Evolutionary conservation across 176 grass and related monocot species (phyloP), one percentile per base, ranked within the genome.

Genomic region (Oryza glaberrima): DNA sequence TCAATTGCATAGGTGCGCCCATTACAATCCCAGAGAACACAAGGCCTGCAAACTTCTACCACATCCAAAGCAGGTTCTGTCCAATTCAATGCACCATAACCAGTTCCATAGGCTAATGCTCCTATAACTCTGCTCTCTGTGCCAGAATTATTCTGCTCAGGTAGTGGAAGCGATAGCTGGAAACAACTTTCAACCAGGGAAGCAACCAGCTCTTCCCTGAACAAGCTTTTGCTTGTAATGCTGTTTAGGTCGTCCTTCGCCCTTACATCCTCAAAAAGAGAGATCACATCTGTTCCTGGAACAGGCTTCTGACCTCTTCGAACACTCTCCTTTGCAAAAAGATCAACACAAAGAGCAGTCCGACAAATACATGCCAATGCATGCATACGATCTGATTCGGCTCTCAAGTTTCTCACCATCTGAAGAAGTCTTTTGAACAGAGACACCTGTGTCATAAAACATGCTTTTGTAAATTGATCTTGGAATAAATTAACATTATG

Each of bases 71-170:
- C 93, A 81, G 96, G 92, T 71, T 96, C 96, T 2, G 96, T 99
- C 96, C 96, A 99, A 85, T 91, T 99, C 69, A 96, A 82, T 43
- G 96, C 96, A 85, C 96, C 96, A 79, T 99, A 99, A 76, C 96
- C 93, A 84, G 93, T 99, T 69, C 96, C 96, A 90, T 99, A 99
- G 36, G 96, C 96, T 92, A 99, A 88, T 45, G 96, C 96, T 68
- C 96, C 96, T 75, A 99, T 99, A 78, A 99, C 96, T 86, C 96
- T 95, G 76, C 91, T 94, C 86, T 99, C 93, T 13, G 91, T 99
- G 82, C 96, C 93, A 81, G 96, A 96, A 77, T 99, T 95, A 26
- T 90, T 99, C 79, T 90, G 90, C 79, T 99, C 96, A 6, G 96
- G 96, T 47, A 94, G 77, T 47, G 93, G 93, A 89, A 99, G 96